These are phyloP conservation scores for Sutorius australiensis DNA, from an alignment of 768 basidiomycete species.

Conservation along the genomic window DNA sequence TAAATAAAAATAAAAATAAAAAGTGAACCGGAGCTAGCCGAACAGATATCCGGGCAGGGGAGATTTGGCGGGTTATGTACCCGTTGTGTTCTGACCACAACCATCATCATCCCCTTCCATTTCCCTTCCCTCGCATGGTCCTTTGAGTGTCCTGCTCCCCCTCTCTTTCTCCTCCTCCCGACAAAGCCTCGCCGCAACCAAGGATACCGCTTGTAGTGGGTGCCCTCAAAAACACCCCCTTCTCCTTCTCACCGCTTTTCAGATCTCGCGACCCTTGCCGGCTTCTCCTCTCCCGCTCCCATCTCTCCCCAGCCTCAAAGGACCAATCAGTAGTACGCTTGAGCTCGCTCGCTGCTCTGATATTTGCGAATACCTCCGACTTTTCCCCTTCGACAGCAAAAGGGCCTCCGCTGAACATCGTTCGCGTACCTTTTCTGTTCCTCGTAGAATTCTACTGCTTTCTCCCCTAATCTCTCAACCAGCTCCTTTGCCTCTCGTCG, in stretches of 20 bases:
- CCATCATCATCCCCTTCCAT: conserved; percentile 19
- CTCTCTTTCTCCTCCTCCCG: conserved; percentile 34
- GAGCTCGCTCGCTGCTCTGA: conserved; percentile 63
- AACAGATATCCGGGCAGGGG: conserved; percentile 19
- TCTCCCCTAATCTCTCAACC: conserved; percentile 16
- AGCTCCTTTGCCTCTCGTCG: background rate
- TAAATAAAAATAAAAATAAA: conserved; percentile 7
- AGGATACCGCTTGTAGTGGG: conserved; percentile 52
- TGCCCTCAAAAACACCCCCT: background rate
- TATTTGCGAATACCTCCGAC: conserved; percentile 22
- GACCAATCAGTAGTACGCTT: conserved; percentile 52
- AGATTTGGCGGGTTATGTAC: conserved; percentile 26
- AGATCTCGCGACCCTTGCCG: conserved; percentile 96
- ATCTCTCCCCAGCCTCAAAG: conserved; percentile 32
- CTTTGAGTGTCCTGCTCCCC: conserved; percentile 30
- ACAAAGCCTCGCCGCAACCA: conserved; percentile 44
- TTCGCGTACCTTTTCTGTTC: conserved; percentile 41
- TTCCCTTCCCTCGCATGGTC: conserved; percentile 32
- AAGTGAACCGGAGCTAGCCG: conserved; percentile 25
- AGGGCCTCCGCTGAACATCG: conserved; percentile 40
- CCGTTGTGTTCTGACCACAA: conserved; percentile 29
- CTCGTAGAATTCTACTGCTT: conserved; percentile 26
- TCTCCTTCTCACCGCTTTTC: conserved; percentile 1
- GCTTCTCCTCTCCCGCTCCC: conserved; percentile 57
- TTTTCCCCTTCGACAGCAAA: conserved; percentile 19